Evolutionary conservation across 148 eudicot genomes (phyloP).

Genomic region (Fallopia convolvulus): DNA sequence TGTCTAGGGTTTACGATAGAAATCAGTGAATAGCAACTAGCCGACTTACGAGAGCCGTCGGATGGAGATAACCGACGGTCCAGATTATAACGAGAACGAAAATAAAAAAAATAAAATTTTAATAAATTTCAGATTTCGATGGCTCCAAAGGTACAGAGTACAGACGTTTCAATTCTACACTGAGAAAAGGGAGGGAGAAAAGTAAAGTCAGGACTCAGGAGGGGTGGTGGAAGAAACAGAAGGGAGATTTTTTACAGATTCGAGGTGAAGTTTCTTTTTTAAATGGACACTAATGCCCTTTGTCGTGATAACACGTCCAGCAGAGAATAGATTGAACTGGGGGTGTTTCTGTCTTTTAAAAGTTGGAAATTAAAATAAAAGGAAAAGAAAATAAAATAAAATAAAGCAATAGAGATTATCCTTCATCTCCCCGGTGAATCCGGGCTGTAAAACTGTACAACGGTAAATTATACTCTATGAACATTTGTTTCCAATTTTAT

Average conservation of each 20-base stretch:
- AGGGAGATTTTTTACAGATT: neutral
- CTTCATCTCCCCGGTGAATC: neutral
- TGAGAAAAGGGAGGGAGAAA: neutral
- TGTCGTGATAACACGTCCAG: neutral
- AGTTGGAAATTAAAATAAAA: neutral
- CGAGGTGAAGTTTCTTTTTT: neutral
- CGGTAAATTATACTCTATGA: neutral
- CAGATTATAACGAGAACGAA: conserved; percentile 13
- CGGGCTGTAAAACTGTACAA: neutral
- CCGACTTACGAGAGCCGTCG: conserved; percentile 26
- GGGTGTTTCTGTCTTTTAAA: neutral
- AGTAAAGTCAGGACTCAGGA: neutral
- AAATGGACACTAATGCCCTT: neutral
- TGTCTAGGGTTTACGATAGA: conserved; percentile 47
- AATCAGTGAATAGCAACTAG: conserved; percentile 21
- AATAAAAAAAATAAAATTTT: neutral
- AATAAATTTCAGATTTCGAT: neutral
- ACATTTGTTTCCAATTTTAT: neutral
- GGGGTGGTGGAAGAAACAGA: neutral
- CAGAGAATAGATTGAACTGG: neutral
- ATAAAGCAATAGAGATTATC: neutral
- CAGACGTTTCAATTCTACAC: neutral
- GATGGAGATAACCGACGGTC: conserved; percentile 15
- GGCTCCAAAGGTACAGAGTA: conserved; percentile 11
- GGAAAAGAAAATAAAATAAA: neutral